These are phyloP conservation scores for Dryas drummondii DNA, from an alignment of 306 rosid species.

Conservation along the genomic window DNA sequence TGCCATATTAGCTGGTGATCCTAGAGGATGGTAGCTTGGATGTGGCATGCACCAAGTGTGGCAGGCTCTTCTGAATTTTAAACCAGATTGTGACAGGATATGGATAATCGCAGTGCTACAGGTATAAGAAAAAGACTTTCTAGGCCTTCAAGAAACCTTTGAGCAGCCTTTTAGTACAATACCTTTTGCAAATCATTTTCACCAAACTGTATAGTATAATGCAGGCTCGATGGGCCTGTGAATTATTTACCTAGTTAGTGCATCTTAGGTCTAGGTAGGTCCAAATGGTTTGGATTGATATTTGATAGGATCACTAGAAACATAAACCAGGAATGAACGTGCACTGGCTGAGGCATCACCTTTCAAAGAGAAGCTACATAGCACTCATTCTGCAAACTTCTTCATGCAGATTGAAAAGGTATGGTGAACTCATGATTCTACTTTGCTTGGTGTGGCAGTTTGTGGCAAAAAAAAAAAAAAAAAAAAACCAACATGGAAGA, in stretches of 20 bases:
- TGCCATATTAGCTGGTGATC: not conserved
- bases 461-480: no score
- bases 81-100: not conserved
- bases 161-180: not conserved
- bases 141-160: not conserved
- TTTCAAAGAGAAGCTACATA: not conserved
- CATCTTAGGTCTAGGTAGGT: not conserved
- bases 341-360: not conserved
- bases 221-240: not conserved
- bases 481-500: not conserved
- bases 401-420: not conserved
- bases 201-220: not conserved
- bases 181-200: not conserved
- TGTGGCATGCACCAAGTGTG: not conserved
- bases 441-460: not conserved
- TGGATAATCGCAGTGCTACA: not conserved
- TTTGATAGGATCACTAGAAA: not conserved
- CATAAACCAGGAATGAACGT: not conserved
- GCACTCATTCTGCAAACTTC: not conserved
- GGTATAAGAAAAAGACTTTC: not conserved
- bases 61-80: not conserved
- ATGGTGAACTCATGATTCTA: not conserved
- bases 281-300: not conserved
- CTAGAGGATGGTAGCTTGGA: not conserved
- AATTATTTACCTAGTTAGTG: not conserved